Conservation (phyloP, 23 red algal species). For the Agarophyton chilense region DNA sequence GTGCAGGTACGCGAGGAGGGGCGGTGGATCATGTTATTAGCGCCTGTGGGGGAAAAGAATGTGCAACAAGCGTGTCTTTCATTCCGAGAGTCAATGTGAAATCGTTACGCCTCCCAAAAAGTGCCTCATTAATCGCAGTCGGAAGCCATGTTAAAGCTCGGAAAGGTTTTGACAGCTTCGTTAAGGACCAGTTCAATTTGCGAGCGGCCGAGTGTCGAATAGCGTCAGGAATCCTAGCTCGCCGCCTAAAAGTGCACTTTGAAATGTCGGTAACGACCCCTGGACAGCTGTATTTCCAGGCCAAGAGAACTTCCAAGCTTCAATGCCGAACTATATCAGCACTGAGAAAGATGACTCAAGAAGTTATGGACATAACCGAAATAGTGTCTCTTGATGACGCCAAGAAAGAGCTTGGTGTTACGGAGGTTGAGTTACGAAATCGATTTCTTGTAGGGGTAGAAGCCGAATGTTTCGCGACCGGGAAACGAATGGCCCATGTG, state of each 20-base stretch:
- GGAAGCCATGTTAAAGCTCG: constrained; percentile 16
- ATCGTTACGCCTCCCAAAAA: background rate
- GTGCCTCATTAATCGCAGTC: constrained; percentile 32
- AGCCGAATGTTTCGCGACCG: constrained; percentile 19
- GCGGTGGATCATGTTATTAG: constrained; percentile 64
- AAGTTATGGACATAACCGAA: constrained; percentile 32
- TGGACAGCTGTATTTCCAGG: constrained; percentile 54
- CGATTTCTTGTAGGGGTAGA: constrained; percentile 56
- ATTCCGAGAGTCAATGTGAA: constrained; percentile 14
- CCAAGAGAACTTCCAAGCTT: constrained; percentile 27
- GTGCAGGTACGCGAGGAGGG: constrained; percentile 50
- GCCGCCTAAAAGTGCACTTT: constrained; percentile 38
- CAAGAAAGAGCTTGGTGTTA: constrained; percentile 15
- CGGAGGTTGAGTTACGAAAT: constrained; percentile 40
- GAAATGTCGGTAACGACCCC: constrained; percentile 55
- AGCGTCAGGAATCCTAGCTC: constrained; percentile 53
- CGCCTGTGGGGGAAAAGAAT: constrained; percentile 34
- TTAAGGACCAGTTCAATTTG: constrained; percentile 49
- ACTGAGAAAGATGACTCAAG: background rate
- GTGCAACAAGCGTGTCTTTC: constrained; percentile 44
- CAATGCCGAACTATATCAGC: constrained; percentile 21
- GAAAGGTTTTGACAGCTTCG: constrained; percentile 37
- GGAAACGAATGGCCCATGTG: constrained; percentile 64
- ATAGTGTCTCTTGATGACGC: background rate
- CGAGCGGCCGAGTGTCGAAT: constrained; percentile 65